These are phyloP conservation scores for Blastobotrys attinorum DNA, from an alignment of 805 yeast genomes.

Conservation along the genomic window DNA sequence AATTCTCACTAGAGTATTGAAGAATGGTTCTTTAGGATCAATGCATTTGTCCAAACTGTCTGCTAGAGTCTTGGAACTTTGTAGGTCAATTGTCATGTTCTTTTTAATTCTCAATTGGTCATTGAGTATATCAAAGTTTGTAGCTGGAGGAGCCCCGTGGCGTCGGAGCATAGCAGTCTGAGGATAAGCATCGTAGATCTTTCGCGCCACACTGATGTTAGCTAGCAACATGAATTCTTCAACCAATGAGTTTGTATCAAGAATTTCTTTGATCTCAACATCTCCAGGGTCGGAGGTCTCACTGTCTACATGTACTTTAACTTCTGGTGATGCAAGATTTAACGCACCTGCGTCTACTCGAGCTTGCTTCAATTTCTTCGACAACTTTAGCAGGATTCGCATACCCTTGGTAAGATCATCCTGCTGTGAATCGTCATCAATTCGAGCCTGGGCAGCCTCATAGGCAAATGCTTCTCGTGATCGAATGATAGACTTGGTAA, in stretches of 20 bases:
- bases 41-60: constrained; percentile 85
- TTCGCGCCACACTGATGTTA: constrained; percentile 89
- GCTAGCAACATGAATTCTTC: constrained; percentile 98
- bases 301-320: constrained; percentile 91
- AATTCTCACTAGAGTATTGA: constrained; percentile 87
- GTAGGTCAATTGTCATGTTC: constrained; percentile 65
- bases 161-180: constrained; percentile 98
- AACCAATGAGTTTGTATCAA: constrained; percentile 91
- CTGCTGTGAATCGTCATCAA: constrained; percentile 65
- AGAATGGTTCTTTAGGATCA: constrained; percentile 78
- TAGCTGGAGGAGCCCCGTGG: constrained; percentile 94
- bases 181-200: constrained; percentile 87
- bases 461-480: constrained; percentile 94
- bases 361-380: constrained; percentile 75
- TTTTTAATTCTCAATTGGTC: constrained; percentile 82
- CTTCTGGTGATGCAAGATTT: constrained; percentile 96
- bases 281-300: constrained; percentile 96
- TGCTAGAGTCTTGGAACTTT: constrained; percentile 84
- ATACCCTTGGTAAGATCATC: constrained; percentile 88
- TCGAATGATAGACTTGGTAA: constrained; percentile 78
- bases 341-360: constrained; percentile 93
- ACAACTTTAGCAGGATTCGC: constrained; percentile 71
- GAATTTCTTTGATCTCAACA: constrained; percentile 80
- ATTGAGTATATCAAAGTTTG: constrained; percentile 82
- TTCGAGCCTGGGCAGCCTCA: constrained; percentile 84